These are phyloP conservation scores for Penicillium sp. DNA, from an alignment of 2,329 filamentous ascomycete species.

Conservation along the genomic window DNA sequence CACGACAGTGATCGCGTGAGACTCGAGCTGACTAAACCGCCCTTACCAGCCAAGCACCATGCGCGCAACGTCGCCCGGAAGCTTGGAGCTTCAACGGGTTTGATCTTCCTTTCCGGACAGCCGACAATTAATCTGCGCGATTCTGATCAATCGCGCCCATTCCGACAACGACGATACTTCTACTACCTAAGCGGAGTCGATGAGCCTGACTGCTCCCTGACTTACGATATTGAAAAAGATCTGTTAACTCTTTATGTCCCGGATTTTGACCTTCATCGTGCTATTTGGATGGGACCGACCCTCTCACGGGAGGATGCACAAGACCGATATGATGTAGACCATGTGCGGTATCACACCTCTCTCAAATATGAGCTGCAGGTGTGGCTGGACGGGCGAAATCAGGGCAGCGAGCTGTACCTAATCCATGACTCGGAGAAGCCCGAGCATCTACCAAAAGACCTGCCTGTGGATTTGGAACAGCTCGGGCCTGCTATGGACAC, in stretches of 20 bases:
- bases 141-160: conserved; percentile 56
- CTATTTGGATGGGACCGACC: conserved; percentile 45
- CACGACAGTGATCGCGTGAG: conserved; percentile 7
- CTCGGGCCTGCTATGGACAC: conserved; percentile 60
- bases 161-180: conserved; percentile 61
- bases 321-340: conserved; percentile 65
- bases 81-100: conserved; percentile 44
- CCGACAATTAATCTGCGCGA: conserved; percentile 54
- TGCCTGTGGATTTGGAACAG: conserved; percentile 27
- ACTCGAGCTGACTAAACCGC: conserved; percentile 10
- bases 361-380: conserved; percentile 51
- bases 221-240: conserved; percentile 60
- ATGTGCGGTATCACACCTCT: conserved; percentile 58
- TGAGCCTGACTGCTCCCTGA: conserved; percentile 55
- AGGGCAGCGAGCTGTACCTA: conserved; percentile 34
- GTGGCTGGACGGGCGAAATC: conserved; percentile 32
- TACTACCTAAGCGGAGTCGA: conserved; percentile 59
- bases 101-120: conserved; percentile 58
- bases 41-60: conserved; percentile 48
- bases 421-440: conserved; percentile 40
- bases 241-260: conserved; percentile 71
- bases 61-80: conserved; percentile 46
- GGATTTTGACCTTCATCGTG: conserved; percentile 56
- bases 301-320: conserved; percentile 56
- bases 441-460: conserved; percentile 14